Percentiles rank a stretch among this genome's conserved stretches.
These are phyloP conservation scores for Botryobasidium botryosum DNA, from an alignment of 768 basidiomycete genomes.

Conservation along the genomic window DNA sequence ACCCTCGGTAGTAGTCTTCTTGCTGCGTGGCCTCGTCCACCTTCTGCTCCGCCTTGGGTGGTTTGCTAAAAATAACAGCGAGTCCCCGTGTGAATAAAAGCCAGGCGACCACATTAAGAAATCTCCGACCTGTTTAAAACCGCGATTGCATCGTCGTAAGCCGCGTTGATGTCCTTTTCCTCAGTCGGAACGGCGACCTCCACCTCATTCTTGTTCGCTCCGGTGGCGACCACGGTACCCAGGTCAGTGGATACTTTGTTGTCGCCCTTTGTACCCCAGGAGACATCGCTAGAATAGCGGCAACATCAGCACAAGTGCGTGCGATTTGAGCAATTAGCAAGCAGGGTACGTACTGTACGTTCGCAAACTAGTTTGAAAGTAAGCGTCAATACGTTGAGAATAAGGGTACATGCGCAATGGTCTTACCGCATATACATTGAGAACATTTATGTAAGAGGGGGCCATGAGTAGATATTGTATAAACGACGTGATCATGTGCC, in stretches of 20 bases:
- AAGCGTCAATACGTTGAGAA: background rate
- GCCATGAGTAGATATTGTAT: conserved; percentile 84
- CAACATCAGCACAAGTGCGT: background rate
- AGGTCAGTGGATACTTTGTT: conserved; percentile 75
- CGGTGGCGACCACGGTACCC: conserved; percentile 51
- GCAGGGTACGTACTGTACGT: background rate
- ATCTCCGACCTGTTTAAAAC: conserved; percentile 35
- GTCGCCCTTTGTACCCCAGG: conserved; percentile 93
- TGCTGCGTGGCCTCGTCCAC: conserved; percentile 45
- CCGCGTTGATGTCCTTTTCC: conserved; percentile 74
- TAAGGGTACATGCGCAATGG: no score
- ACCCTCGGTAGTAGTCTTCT: conserved; percentile 77
- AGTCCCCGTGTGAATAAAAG: background rate
- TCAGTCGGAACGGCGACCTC: conserved; percentile 74
- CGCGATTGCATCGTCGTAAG: conserved; percentile 83
- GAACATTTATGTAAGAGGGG: conserved; percentile 82
- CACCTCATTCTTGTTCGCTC: conserved; percentile 54
- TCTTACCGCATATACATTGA: conserved; percentile 78
- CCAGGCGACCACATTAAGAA: background rate
- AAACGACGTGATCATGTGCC: conserved; percentile 97
- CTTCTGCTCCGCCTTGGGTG: conserved; percentile 51
- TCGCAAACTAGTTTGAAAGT: background rate
- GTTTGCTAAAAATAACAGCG: conserved; percentile 26
- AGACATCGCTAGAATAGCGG: conserved; percentile 17
- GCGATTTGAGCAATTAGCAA: background rate